These are phyloP conservation scores for Plasmodium ovale DNA, from an alignment of 169 alveolate genomes.

Conservation along the genomic window DNA sequence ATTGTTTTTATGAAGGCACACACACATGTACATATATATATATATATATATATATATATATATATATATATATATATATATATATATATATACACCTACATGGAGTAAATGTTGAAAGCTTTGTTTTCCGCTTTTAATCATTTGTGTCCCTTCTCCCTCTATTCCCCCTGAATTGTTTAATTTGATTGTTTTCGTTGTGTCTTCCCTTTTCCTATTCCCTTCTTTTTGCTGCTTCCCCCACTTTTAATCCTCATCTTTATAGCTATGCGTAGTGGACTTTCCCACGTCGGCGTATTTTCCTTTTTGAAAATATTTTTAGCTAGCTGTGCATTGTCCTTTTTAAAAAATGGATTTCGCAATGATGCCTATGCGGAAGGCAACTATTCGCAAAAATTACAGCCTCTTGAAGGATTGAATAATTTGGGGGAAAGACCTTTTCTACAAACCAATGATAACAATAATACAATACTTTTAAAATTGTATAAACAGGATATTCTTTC, in stretches of 20 bases:
- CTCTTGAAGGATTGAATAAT: too few relatives aligned
- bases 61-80: too few relatives aligned
- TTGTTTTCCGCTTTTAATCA: too few relatives aligned
- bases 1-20: too few relatives aligned
- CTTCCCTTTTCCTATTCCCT: background rate
- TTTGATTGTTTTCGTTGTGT: background rate
- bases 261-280: background rate
- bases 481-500: constrained; percentile 46
- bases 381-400: too few relatives aligned
- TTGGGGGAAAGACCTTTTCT: background rate
- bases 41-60: too few relatives aligned
- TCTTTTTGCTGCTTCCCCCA: too few relatives aligned
- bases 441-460: constrained; percentile 11
- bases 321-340: background rate
- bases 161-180: too few relatives aligned
- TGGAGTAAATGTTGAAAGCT: too few relatives aligned
- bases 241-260: background rate
- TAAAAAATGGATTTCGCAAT: background rate
- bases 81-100: too few relatives aligned
- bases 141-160: too few relatives aligned
- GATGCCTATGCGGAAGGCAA: background rate
- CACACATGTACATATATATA: too few relatives aligned
- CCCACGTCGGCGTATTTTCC: background rate
- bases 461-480: constrained; percentile 47
- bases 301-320: background rate